Evolutionary conservation across 2,329 filamentous ascomycete species (phyloP), one percentile per base, ranked within the genome.

Genomic region (Talaromyces sp.): DNA sequence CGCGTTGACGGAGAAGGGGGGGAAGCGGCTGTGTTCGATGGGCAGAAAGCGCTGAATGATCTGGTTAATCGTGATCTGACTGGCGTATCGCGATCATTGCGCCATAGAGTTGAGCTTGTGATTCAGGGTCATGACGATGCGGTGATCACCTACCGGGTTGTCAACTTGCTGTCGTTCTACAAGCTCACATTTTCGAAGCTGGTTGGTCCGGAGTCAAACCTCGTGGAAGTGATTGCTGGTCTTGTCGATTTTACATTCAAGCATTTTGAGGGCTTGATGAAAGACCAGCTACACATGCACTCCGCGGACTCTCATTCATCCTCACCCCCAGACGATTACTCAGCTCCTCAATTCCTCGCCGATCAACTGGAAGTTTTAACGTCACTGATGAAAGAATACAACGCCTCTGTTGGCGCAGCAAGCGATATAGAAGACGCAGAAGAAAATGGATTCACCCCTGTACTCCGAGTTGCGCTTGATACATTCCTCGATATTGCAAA

Each of bases 71-170:
- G 92, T 43, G 91, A 96, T 72, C 83, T 98, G 56, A 87, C 88
- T 2, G 91, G 92, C 0, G 93, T 94, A 3, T 88, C 90, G 43
- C 87, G 92, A 25, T 87, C 93, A n/a, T 79, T 98, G n/a, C 88
- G 91, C 29, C 93, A 97, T 76, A 86, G 94, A 36, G 88, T 96
- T 61, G 93, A 97, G 76, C 91, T 98, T 72, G 91, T 96, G 22
- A 90, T 98, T 17, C 93, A 96, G 72, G 91, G 91, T 67, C 94
- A 97, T 75, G 93, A 97, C 71, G 93, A 98, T 66, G 90, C 90
- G 0, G 91, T 96, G 22, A 82, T 93, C 58, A 89, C 92, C 38
- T 99, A 97, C 81, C 95, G 93, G 75, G 88, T 98, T 47, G 89
- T 92, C 11, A 97, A 96, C 71, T 82, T 99, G 1, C 84, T 98